Conservation (phyloP, 805 yeast genomes). For the Saturnispora saitoi region DNA sequence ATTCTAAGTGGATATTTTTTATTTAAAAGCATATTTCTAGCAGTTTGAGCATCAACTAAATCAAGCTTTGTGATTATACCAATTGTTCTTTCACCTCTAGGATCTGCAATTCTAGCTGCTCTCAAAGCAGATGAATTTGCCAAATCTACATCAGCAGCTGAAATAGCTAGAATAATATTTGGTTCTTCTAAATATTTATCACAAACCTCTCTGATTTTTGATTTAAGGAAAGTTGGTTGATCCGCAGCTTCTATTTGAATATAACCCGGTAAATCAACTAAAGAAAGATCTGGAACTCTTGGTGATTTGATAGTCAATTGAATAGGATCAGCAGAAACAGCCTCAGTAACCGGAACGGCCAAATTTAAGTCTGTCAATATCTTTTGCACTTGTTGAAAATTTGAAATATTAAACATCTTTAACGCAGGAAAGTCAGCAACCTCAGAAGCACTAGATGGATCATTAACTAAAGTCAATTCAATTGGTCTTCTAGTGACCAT, state of each 20-base stretch:
- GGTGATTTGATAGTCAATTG: conserved; percentile 89
- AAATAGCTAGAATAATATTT: conserved; percentile 88
- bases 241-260: conserved; percentile 96
- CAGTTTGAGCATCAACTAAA: conserved; percentile 70
- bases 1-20: conserved; percentile 80
- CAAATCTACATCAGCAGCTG: conserved; percentile 96
- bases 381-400: conserved; percentile 81
- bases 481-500: conserved; percentile 99
- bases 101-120: conserved; percentile 85
- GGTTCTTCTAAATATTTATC: conserved; percentile 83
- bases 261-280: conserved; percentile 96
- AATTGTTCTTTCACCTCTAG: conserved; percentile 88
- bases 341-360: conserved; percentile 82
- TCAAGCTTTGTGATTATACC: conserved; percentile 95
- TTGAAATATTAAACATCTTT: conserved; percentile 72
- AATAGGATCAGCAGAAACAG: conserved; percentile 89
- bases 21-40: conserved; percentile 60
- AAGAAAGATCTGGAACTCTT: conserved; percentile 79
- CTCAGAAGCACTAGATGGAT: conserved; percentile 71
- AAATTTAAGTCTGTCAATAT: conserved; percentile 81
- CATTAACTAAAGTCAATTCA: conserved; percentile 83
- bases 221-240: conserved; percentile 80
- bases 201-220: conserved; percentile 71
- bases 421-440: conserved; percentile 91
- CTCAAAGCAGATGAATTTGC: conserved; percentile 93